Evolutionary conservation across 129 eudicot genomes (phyloP), one percentile per base, ranked within the genome.

Genomic region (Logfia minima): DNA sequence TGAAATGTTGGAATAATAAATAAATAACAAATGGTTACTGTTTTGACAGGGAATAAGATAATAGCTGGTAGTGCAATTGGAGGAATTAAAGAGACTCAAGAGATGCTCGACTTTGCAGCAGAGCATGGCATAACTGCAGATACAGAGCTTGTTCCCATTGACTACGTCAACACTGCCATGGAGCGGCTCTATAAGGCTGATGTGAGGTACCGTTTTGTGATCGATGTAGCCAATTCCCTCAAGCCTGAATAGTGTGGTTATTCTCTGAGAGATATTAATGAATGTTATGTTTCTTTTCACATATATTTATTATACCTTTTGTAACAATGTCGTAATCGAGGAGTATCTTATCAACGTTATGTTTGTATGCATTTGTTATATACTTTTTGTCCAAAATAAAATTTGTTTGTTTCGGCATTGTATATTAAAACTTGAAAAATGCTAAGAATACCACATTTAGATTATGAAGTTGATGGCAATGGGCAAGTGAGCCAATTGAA

Each of bases 81-180:
- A 62, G 91, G 88, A 28, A 32, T 88, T 72, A 88, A 84, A 66
- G 95, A 89, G 84, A 87, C 91, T 2, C 95, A 86, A 62, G 89
- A 89, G 73, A 86, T 87, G 89, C 51, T 89, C 24, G 91, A 89
- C 81, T 89, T 89, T 76, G 86, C 89, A 4, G 89, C 91, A 52
- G 53, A 87, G 73, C 86, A 85, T 79, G 77, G 82, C 55, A 70
- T 89, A n/a, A 68, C 79, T 26, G 76, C 94, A 6, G 84, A 86
- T 70, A 63, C 84, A 6, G 91, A 89, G 86, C 13, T 82, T 37
- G 75, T 89, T 23, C 81, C 87, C 0, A 84, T 87, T 4, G 87
- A 86, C 35, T 89, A 86, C 28, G 82, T 86, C 32, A 89, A 89
- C 88, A 89, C 77, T 0, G 89, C 91, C 9, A 89, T 89, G 89